Percentiles rank a stretch among this genome's conserved stretches.
Evolutionary conservation across 176 grass and related monocot species (phyloP).

Genomic region (Lolium perenne): DNA sequence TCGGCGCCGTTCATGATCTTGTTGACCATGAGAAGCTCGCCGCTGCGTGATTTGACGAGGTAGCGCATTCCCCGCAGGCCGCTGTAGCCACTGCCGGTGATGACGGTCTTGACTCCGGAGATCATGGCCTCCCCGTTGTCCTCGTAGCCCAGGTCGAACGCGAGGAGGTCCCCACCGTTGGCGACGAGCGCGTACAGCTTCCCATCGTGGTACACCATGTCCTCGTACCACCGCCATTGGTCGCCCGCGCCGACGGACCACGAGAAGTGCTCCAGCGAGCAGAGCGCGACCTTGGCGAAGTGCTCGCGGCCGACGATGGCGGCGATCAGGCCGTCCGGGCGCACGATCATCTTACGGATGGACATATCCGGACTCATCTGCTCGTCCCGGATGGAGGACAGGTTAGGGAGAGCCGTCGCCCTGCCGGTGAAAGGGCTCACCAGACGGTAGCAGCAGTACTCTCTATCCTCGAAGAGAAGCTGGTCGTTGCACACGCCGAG

Average conservation of each 20-base stretch:
- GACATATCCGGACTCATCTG: not conserved
- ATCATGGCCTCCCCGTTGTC: not conserved
- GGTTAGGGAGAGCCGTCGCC: not conserved
- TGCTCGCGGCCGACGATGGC: slow-evolving; percentile 37
- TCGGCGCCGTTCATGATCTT: not conserved
- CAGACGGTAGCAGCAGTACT: not conserved
- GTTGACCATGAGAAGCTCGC: slow-evolving; percentile 25
- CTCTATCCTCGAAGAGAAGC: not conserved
- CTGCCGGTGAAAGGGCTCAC: slow-evolving; percentile 18
- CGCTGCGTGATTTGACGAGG: slow-evolving; percentile 19
- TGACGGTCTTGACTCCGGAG: slow-evolving; percentile 8
- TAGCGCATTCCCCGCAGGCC: not conserved
- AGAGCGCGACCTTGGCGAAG: slow-evolving; percentile 44
- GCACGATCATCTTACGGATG: slow-evolving; percentile 22
- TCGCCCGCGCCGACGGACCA: slow-evolving; percentile 19
- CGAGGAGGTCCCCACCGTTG: slow-evolving; percentile 12
- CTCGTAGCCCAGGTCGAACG: slow-evolving; percentile 19
- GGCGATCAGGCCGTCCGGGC: slow-evolving; percentile 9
- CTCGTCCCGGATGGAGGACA: not conserved
- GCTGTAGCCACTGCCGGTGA: not conserved
- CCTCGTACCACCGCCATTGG: slow-evolving; percentile 42
- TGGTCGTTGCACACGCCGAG: not conserved
- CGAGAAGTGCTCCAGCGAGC: slow-evolving; percentile 21
- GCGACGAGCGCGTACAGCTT: slow-evolving; percentile 28
- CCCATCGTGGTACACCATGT: not conserved